Evolutionary conservation across 2,329 filamentous ascomycete species (phyloP), one percentile per base, ranked within the genome.

Genomic region (Pseudophaeomoniella oleicola): DNA sequence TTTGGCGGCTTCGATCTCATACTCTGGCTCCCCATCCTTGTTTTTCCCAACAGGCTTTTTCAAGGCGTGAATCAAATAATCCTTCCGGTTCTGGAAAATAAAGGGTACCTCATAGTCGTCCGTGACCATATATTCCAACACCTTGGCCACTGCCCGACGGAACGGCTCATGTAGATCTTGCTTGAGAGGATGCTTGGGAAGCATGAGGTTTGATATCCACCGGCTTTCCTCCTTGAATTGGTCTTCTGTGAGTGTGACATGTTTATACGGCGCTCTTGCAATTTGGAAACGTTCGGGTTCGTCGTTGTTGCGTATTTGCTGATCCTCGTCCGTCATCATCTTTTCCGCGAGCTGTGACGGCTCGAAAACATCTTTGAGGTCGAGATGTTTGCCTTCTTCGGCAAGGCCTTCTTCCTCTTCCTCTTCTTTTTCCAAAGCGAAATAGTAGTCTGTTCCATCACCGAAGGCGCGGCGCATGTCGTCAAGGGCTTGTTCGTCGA

Each of bases 331-430:
- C 5, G 90, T 98, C 48, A 98, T 73, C 56, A 96, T 81, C 60
- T 85, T 88, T 60, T 98, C 90, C 39, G 81, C 78, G 29, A 98
- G 72, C 56, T 98, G 86, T 2, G 87, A 93, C 1, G 90, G 90
- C 59, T 98, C 90, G 50, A 98, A 98, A 35, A 98, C 88, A 54
- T 98, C 88, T 62, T 96, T 94, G 43, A 98, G 72, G 58, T 94
- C 85, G 30, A 96, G 75, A 32, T 79, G 78, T 50, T 87, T 82
- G 46, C 92, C 83, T 42, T 84, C 81, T 41, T 78, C 72, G 45
- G 81, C 70, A 39, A 81, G 76, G 34, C 83, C 78, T 45, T 92
- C 83, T 39, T 76, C 71, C 45, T 87, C 81, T 35, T 86, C 79
- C 32, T 90, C 82, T 57, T 96, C 87, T 51, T 88, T 69, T 36